These are phyloP conservation scores for Paraphysoderma sedebokerense DNA, from an alignment of 371 early-diverging fungal species.

Conservation along the genomic window DNA sequence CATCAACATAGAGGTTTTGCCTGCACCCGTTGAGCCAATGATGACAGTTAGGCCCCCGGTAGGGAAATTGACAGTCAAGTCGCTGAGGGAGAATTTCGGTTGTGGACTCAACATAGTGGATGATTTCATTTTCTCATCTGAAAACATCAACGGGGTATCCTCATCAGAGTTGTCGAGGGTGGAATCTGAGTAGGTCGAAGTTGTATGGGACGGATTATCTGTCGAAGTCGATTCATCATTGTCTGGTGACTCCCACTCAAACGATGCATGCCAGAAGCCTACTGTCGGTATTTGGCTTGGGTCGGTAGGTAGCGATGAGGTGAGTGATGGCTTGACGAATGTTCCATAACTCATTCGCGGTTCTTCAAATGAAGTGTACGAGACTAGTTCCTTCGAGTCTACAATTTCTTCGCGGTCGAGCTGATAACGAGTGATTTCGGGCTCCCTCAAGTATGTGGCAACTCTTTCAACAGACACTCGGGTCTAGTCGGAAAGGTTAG, in stretches of 20 bases:
- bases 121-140: not conserved
- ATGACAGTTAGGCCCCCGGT: slow-evolving; percentile 47
- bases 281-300: not conserved
- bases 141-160: not conserved
- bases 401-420: not conserved
- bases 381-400: not conserved
- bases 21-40: slow-evolving; percentile 61
- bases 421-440: not conserved
- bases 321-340: too few relatives aligned
- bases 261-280: not conserved
- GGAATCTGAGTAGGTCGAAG: not conserved
- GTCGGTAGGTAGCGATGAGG: too few relatives aligned
- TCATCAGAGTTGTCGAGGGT: not conserved
- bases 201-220: not conserved
- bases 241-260: not conserved
- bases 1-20: slow-evolving; percentile 58
- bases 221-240: not conserved
- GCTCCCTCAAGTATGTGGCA: not conserved
- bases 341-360: too few relatives aligned
- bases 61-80: slow-evolving; percentile 36
- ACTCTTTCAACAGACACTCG: not conserved
- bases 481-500: too few relatives aligned
- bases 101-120: not conserved
- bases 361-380: not conserved
- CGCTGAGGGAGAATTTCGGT: slow-evolving; percentile 22